Evolutionary conservation across 306 rosid genomes (phyloP), one percentile per base, ranked within the genome.

Genomic region (Abrus pulchellus): DNA sequence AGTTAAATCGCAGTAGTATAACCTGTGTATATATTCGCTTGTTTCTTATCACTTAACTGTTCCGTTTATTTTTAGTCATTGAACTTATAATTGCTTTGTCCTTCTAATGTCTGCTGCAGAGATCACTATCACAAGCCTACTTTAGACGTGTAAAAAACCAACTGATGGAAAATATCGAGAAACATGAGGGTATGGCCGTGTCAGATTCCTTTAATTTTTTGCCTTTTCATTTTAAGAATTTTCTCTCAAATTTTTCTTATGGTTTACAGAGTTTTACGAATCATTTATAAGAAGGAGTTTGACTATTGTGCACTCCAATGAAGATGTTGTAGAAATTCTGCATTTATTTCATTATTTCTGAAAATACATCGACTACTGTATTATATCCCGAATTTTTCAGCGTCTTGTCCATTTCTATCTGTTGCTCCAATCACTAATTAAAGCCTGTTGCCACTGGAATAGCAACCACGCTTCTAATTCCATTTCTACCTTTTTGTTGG

Each of bases 31-130:
- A 30, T 43, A 70, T 83, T 77, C 45, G 1, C 9, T 76, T n/a
- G 34, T 61, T 55, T 71, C 72, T 77, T n/a, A 77, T 74, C 84
- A 44, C 76, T 69, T 65, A 14, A 44, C 80, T 77, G 75, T 65
- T 49, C 56, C 34, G 75, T 7, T 14, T 73, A 11, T 38, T 4
- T 59, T 52, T 61, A 74, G 87, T 88, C 89, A 72, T 77, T 83
- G 14, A 83, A 1, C 38, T 52, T 79, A 88, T 85, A 34, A 85
- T 85, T 76, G 83, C 75, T 74, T 40, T 81, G 80, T 64, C 86
- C 85, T 67, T 75, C 45, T 74, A 40, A 60, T 41, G 48, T 70
- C 67, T 62, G 80, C 71, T 53, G 79, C 82, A 63, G 53, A 62
- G 27, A 54, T 64, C 85, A 54, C 82, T 36, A 63, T 65, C 81